Conservation (phyloP, 2,329 filamentous ascomycete genomes). For the Chlorencoelia australis region DNA sequence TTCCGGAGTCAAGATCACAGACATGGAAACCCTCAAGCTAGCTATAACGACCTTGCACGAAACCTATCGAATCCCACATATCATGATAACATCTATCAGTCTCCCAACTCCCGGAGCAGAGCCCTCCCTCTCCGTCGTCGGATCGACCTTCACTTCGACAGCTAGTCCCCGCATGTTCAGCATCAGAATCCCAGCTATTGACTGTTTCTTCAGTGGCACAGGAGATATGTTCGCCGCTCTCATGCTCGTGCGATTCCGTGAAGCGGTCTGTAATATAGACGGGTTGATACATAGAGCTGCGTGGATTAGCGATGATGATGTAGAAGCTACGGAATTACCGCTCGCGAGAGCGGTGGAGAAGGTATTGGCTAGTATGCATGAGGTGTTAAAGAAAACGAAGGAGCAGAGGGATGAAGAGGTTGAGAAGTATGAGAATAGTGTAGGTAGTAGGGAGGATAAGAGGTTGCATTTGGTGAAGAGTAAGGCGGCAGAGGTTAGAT, state of each 20-base stretch:
- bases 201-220: conserved; percentile 92
- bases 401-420: conserved; percentile 57
- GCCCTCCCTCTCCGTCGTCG: conserved; percentile 59
- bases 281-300: conserved; percentile 43
- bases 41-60: conserved; percentile 73
- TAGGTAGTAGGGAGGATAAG: conserved; percentile 31
- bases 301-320: conserved; percentile 71
- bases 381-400: conserved; percentile 60
- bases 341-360: conserved; percentile 76
- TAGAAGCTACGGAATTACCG: conserved; percentile 61
- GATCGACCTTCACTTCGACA: conserved; percentile 58
- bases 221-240: conserved; percentile 98
- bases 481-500: conserved; percentile 78
- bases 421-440: conserved; percentile 37
- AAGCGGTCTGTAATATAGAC: conserved; percentile 51
- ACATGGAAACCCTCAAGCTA: conserved; percentile 58
- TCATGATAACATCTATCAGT: conserved; percentile 82
- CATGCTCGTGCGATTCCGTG: conserved; percentile 75
- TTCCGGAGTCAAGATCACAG: conserved; percentile 72
- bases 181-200: conserved; percentile 75
- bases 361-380: conserved; percentile 88
- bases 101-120: conserved; percentile 45
- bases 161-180: conserved; percentile 74
- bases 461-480: conserved; percentile 56
- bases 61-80: conserved; percentile 68